phyloP scores from a whole-genome alignment of 179 eudicot species.

The Heliamphora pulchella region DNA sequence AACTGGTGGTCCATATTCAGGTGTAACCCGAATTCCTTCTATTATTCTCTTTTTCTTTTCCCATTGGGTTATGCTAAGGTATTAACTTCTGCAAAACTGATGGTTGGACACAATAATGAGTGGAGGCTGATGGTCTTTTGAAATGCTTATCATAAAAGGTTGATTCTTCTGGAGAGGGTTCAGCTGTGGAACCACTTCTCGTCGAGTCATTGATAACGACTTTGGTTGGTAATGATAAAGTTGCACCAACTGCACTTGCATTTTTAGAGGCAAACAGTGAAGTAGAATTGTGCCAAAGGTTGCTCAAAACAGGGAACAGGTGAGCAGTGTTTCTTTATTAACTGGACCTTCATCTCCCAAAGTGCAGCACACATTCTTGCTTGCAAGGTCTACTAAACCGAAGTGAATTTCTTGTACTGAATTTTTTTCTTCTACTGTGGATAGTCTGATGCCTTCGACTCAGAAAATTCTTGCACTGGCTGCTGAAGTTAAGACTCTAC shows the following conservation, averaged over 20 bases:
- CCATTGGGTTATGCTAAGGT: background rate
- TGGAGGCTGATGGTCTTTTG: constrained; percentile 7
- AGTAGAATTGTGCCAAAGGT: constrained; percentile 44
- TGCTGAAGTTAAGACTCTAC: constrained; percentile 39
- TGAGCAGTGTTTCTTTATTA: constrained; percentile 21
- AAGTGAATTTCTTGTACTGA: background rate
- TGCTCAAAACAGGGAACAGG: constrained; percentile 56
- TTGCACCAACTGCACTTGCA: constrained; percentile 43
- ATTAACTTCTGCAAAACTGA: background rate
- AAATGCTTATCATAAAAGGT: constrained; percentile 29
- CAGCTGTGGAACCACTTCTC: constrained; percentile 39
- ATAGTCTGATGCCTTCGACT: constrained; percentile 65
- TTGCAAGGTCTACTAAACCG: background rate
- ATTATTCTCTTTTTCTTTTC: background rate
- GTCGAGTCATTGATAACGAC: constrained; percentile 48
- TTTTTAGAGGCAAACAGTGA: constrained; percentile 60
- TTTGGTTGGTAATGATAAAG: constrained; percentile 49
- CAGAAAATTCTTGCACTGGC: constrained; percentile 54
- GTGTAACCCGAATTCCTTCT: background rate
- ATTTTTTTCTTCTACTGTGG: background rate
- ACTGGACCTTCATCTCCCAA: background rate
- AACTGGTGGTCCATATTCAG: constrained; percentile 7
- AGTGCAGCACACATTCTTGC: background rate
- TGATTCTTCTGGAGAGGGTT: constrained; percentile 31
- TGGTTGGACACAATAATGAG: background rate